Evolutionary conservation across 2,329 filamentous ascomycete genomes (phyloP).

Genomic region (Apiospora kogelbergensis): DNA sequence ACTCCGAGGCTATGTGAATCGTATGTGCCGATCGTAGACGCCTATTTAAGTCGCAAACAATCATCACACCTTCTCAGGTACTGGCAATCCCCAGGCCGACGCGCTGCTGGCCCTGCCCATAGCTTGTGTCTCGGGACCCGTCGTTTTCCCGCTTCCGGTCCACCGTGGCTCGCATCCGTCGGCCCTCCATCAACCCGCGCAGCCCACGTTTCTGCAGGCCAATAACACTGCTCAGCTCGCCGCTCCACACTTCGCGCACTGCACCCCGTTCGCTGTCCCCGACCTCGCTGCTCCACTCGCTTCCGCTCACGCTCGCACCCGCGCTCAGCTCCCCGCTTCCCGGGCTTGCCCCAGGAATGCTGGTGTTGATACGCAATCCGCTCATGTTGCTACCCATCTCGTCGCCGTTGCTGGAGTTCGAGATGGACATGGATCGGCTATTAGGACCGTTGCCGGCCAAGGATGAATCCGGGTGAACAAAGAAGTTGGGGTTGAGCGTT

Average conservation of each 20-base stretch:
- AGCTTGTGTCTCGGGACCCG: not conserved
- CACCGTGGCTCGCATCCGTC: conserved; percentile 60
- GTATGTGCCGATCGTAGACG: not conserved
- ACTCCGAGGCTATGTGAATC: conserved; percentile 4
- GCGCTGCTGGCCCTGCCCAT: not conserved
- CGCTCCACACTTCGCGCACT: conserved; percentile 72
- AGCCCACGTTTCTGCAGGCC: conserved; percentile 92
- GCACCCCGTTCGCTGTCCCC: conserved; percentile 38
- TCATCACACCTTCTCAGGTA: not conserved
- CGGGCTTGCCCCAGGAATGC: conserved; percentile 47
- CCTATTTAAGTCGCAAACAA: not conserved
- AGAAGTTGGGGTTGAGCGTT: conserved; percentile 62
- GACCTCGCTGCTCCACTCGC: conserved; percentile 43
- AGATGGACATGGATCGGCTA: conserved; percentile 29
- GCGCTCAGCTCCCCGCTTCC: conserved; percentile 52
- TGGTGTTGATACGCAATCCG: conserved; percentile 52
- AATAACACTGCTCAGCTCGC: conserved; percentile 84
- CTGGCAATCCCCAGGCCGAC: conserved; percentile 10
- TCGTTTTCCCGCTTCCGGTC: conserved; percentile 31
- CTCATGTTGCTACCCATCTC: conserved; percentile 26
- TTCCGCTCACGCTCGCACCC: conserved; percentile 50
- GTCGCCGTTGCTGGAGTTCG: conserved; percentile 25
- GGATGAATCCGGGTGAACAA: conserved; percentile 44
- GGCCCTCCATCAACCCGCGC: conserved; percentile 90
- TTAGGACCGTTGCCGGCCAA: conserved; percentile 20